Evolutionary conservation across 371 early-diverging fungal genomes (phyloP), one percentile per base, ranked within the genome.

Genomic region (Edhazardia aedis): DNA sequence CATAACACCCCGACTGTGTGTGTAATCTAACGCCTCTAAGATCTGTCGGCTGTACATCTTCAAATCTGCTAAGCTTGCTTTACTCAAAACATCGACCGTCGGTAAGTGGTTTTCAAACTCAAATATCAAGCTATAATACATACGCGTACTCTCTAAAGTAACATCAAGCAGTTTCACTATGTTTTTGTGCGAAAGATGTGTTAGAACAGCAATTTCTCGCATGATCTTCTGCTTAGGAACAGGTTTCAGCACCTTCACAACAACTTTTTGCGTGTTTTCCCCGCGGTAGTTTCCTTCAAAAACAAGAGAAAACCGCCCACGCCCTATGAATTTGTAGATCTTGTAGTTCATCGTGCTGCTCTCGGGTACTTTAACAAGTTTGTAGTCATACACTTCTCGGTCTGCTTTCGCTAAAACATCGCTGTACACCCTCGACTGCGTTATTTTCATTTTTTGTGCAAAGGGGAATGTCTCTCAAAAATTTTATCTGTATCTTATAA

Each of bases 161-260:
- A 94, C 81, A 71, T 94, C 95, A 43, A 81, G 71, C 36, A 96
- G 77, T 49, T 80, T 77, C 55, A 94, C 79, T 44, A 96, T 79
- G 65, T 92, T 90, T 22, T 81, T 77, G 12, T 91, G 89, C 21
- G 80, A 78, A 39, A 96, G 75, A 66, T 87, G 88, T 69, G 90
- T 90, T 59, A 96, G 78, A 52, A 96, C 89, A 65, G 86, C 85
- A 63, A 93, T 84, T 74, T 96, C 98, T 56, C 98, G 78, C 78
- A 85, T 87, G 68, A 94, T 92, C 78, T 93, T 93, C 80, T 86
- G 87, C 79, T 86, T 85, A 76, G 86, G 85, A 55, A 93, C 86
- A 1, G 95, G 95, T 74, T 95, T 93, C 57, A 96, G 76, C 9
- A 90, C 91, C 75, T 96, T 96, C 77, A 96, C 92, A 60, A 92